Conservation (phyloP, 768 basidiomycete species). For the Gautieria morchelliformis region DNA sequence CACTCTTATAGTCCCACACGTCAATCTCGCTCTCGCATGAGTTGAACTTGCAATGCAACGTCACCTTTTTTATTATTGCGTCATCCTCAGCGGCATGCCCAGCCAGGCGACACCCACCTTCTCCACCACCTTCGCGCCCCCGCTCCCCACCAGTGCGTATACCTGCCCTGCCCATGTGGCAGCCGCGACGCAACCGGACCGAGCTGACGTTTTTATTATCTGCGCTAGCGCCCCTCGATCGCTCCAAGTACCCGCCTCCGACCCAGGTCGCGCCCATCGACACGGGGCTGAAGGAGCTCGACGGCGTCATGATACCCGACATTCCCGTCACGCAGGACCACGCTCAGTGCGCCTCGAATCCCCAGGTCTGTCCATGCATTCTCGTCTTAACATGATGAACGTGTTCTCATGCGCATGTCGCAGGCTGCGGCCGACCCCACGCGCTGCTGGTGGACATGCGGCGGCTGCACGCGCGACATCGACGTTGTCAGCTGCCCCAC, state of each 20-base stretch:
- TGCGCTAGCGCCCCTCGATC: slow-evolving; percentile 9
- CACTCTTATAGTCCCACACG: no score
- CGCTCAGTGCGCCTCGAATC: slow-evolving; percentile 59
- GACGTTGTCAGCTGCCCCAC: slow-evolving; percentile 63
- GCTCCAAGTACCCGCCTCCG: not conserved
- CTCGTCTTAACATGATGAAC: no score
- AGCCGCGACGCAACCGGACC: no score
- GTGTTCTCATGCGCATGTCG: no score
- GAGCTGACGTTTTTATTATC: not conserved
- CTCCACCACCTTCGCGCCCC: no score
- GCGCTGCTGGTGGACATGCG: slow-evolving; percentile 90
- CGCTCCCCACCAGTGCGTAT: slow-evolving; percentile 54
- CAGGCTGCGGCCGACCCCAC: slow-evolving; percentile 36
- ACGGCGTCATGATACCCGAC: slow-evolving; percentile 60
- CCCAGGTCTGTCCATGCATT: slow-evolving; percentile 23
- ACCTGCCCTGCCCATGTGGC: no score
- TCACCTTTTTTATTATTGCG: no score
- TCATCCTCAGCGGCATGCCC: no score
- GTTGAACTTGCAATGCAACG: no score
- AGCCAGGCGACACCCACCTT: no score
- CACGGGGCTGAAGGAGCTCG: slow-evolving; percentile 72
- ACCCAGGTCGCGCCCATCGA: slow-evolving; percentile 23
- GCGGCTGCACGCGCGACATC: slow-evolving; percentile 49
- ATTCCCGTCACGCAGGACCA: slow-evolving; percentile 46
- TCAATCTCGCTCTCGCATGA: no score